Percentiles rank a stretch among this genome's conserved stretches.
Evolutionary conservation across 2,329 filamentous ascomycete species (phyloP).

Genomic region (Ilyonectria sp.): DNA sequence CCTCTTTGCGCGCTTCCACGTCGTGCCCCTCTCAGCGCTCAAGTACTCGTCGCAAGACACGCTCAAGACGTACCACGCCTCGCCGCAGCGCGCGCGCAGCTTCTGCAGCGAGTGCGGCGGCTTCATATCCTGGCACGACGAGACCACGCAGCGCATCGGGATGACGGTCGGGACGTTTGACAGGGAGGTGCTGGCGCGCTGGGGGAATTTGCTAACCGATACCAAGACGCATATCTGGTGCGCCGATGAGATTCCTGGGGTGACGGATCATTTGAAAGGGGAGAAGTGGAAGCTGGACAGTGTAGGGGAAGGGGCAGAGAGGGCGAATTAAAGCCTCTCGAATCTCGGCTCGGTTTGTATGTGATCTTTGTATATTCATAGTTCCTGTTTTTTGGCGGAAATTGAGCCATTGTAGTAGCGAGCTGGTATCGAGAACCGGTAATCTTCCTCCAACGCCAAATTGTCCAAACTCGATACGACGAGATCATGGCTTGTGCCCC

Average conservation of each 20-base stretch:
- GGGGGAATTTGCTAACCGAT: constrained; percentile 58
- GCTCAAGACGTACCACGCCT: constrained; percentile 59
- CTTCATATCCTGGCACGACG: constrained; percentile 62
- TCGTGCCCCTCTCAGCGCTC: constrained; percentile 54
- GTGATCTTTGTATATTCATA: constrained; percentile 10
- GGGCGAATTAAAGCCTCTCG: constrained; percentile 9
- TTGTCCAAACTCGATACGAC: constrained; percentile 19
- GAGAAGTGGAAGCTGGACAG: constrained; percentile 41
- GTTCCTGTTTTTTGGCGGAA: neutral
- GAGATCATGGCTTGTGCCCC: constrained; percentile 17
- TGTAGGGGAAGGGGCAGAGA: constrained; percentile 44
- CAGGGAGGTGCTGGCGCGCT: constrained; percentile 57
- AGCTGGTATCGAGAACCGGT: constrained; percentile 27
- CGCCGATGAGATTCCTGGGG: constrained; percentile 62
- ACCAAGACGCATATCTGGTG: constrained; percentile 59
- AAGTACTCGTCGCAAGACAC: constrained; percentile 52
- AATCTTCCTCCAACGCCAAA: constrained; percentile 25
- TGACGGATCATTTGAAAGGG: constrained; percentile 60
- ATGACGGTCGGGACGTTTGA: constrained; percentile 63
- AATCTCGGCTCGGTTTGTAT: neutral
- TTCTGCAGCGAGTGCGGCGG: constrained; percentile 67
- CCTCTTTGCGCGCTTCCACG: constrained; percentile 61
- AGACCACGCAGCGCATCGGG: constrained; percentile 47
- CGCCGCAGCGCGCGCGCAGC: constrained; percentile 57
- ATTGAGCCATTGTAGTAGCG: constrained; percentile 15